Evolutionary conservation across 768 basidiomycete species (phyloP).

Genomic region (Leccinum ochraceum): DNA sequence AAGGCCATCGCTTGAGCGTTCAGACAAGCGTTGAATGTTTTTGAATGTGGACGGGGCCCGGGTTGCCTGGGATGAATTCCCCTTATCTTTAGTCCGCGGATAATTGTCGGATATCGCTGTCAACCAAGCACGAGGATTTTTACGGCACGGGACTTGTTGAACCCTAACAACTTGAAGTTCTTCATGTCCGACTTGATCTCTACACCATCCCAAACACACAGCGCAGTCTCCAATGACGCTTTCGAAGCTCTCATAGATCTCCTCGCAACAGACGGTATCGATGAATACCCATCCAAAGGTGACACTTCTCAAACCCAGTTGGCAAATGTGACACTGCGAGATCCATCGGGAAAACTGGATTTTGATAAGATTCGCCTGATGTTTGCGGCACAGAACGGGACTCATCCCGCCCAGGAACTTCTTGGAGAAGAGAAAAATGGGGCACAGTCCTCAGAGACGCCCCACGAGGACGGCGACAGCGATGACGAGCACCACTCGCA

Average conservation of each 20-base stretch:
- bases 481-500: slow-evolving; percentile 19
- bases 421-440: neutral
- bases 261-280: slow-evolving; percentile 30
- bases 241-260: slow-evolving; percentile 34
- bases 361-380: slow-evolving; percentile 33
- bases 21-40: neutral
- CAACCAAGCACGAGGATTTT: neutral
- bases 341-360: slow-evolving; percentile 32
- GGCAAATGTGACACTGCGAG: slow-evolving; percentile 20
- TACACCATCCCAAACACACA: slow-evolving; percentile 24
- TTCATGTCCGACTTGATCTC: slow-evolving; percentile 27
- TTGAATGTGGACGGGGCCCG: neutral
- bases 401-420: neutral
- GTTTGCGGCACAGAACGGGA: slow-evolving; percentile 22
- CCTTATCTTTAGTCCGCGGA: neutral
- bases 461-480: slow-evolving; percentile 15
- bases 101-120: too few species aligned
- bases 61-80: neutral
- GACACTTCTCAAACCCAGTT: slow-evolving; percentile 2
- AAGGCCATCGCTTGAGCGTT: too few species aligned
- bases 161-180: neutral
- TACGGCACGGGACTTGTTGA: neutral
- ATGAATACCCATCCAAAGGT: slow-evolving; percentile 8
- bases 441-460: neutral
- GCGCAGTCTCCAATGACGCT: slow-evolving; percentile 18